Conservation (phyloP, 2,329 filamentous ascomycete genomes). For the Penicillium aurantiogriseum region DNA sequence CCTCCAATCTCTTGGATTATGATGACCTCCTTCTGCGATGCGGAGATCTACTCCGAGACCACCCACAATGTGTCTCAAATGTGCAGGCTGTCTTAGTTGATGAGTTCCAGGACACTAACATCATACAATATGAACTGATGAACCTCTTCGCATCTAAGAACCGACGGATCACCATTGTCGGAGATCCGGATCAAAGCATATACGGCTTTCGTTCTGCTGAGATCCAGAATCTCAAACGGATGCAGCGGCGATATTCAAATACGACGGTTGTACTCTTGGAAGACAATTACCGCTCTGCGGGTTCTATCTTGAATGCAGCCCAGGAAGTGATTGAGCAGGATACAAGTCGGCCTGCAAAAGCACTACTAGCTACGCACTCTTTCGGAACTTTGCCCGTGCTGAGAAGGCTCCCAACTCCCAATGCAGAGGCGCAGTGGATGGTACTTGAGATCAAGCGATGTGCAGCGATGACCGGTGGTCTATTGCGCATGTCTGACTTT, state of each 20-base stretch:
- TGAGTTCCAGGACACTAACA: constrained; percentile 96
- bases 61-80: constrained; percentile 81
- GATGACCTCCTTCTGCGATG: constrained; percentile 87
- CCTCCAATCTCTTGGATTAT: constrained; percentile 85
- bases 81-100: constrained; percentile 91
- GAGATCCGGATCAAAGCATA: constrained; percentile 96
- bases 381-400: constrained; percentile 78
- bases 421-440: constrained; percentile 82
- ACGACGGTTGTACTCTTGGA: constrained; percentile 82
- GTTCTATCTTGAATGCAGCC: constrained; percentile 75
- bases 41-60: constrained; percentile 69
- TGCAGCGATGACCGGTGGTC: constrained; percentile 66
- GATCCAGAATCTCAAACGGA: constrained; percentile 77
- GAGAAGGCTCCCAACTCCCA: constrained; percentile 67
- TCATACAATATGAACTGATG: constrained; percentile 94
- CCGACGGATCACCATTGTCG: constrained; percentile 85
- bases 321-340: constrained; percentile 91
- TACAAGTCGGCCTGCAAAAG: constrained; percentile 73
- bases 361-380: constrained; percentile 74
- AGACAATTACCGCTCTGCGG: constrained; percentile 92
- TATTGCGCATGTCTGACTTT: constrained; percentile 74
- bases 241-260: constrained; percentile 72
- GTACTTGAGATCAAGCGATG: constrained; percentile 76
- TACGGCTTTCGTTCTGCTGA: constrained; percentile 95
- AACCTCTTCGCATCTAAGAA: constrained; percentile 72